phyloP scores from a whole-genome alignment of 495 filamentous ascomycete species.

The Neurospora tetrasperma region DNA sequence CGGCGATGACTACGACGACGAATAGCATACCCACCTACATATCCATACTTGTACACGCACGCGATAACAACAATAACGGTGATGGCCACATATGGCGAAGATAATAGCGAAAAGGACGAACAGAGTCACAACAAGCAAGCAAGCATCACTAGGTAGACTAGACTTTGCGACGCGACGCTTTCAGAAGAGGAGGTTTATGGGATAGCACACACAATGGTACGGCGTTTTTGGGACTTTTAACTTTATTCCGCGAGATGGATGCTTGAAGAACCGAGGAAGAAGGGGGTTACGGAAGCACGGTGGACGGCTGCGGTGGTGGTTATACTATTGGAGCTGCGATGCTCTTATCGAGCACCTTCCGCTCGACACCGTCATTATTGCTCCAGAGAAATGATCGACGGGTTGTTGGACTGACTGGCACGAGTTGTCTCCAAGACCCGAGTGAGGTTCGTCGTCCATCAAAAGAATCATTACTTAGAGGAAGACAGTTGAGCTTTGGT shows the following conservation, averaged over 20 bases:
- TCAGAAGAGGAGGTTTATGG: neutral
- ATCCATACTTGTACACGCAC: neutral
- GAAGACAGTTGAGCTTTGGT: neutral
- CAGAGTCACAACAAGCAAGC: neutral
- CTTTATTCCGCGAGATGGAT: neutral
- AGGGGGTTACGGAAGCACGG: neutral
- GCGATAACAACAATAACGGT: neutral
- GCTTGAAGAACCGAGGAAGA: neutral
- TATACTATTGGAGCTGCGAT: too few relatives aligned
- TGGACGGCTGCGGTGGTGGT: neutral
- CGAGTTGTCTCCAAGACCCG: neutral
- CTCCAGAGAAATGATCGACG: neutral
- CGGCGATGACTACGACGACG: neutral
- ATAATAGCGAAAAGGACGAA: too few relatives aligned
- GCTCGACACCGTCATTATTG: neutral
- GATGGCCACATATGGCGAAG: neutral
- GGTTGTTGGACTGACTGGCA: neutral
- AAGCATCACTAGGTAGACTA: neutral
- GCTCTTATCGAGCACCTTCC: neutral
- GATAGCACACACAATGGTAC: conserved; percentile 1
- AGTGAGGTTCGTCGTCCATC: neutral
- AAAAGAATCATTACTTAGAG: neutral
- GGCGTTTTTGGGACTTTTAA: conserved; percentile 17
- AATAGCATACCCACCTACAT: neutral
- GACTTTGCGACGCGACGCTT: neutral